Base-by-base conservation (phyloP, 352 stramenopile genomes). In the Phytophthora fragariae region DNA sequence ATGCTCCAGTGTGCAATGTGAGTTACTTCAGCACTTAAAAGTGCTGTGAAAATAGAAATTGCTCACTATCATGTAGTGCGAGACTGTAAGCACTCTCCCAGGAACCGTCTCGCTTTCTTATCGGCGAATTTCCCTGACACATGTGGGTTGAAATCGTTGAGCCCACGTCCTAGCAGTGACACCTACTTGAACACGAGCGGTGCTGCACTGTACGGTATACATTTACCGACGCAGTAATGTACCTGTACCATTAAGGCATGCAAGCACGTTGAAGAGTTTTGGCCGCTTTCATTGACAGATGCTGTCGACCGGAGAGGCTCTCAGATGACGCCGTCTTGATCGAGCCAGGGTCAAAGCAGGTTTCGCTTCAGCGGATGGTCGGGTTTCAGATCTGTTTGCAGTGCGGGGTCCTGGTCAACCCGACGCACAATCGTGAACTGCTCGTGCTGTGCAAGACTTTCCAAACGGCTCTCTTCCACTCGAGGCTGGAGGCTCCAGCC, bases 381-480 rank as follows among this genome's bases (percentile, higher is more conserved):
- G 44, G 44, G 44, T 50, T 14, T 50, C 17, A n/a, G 44, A 50
- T 50, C 44, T 50, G 44, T 12, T 50, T 12, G 5, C 44, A 21
- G 17, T 50, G 44, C 44, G 15, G 44, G 27, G 27, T 31, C 27
- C 3, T 31, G 27, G 27, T 31, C 27, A 31, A 44, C 9, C 8
- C 37, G 37, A 44, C 12, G 37, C 37, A 44, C 44, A n/a, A 50
- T 50, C 44, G 17, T 50, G 44, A 10, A 50, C 44, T 11, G n/a
- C 19, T 50, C 44, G 9, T 50, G 44, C 8, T 50, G 44, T 50
- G 44, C 44, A 50, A 50, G 44, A 50, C 44, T 50, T 50, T 50
- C 44, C 44, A 50, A 50, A 46, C 44, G 44, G 44, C 44, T 50
- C 44, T 50, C 44, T 24, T 21, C 44, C 44, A n/a, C 44, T 50